Evolutionary conservation across 495 filamentous ascomycete genomes (phyloP).

Genomic region (Amniculicola lignicola): DNA sequence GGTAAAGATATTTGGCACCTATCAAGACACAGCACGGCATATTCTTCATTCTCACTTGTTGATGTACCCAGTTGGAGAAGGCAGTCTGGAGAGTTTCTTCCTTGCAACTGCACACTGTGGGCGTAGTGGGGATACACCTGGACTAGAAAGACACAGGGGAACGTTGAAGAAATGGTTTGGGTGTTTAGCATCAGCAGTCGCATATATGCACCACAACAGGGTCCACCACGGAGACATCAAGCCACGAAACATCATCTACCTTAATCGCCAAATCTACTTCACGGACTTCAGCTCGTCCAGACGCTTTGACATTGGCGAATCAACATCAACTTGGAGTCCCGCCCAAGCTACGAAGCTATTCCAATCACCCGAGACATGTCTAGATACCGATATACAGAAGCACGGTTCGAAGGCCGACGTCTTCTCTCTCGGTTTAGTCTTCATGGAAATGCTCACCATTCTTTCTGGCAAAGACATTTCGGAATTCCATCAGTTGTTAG

Average conservation of each 20-base stretch:
- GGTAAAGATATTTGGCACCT: neutral
- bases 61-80: neutral
- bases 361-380: conserved; percentile 8
- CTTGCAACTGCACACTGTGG: neutral
- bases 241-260: conserved; percentile 19
- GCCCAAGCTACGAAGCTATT: conserved; percentile 2
- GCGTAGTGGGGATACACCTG: no score
- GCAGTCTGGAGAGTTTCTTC: neutral
- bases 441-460: conserved; percentile 17
- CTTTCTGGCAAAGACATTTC: neutral
- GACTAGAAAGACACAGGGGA: no score
- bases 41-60: neutral
- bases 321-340: conserved; percentile 13
- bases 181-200: conserved; percentile 11
- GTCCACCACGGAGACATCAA: conserved; percentile 23
- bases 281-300: conserved; percentile 25
- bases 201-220: conserved; percentile 12
- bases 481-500: neutral
- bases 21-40: neutral
- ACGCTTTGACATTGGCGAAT: neutral
- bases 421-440: conserved; percentile 21
- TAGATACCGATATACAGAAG: neutral
- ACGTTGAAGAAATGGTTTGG: conserved; percentile 11
- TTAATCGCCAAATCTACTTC: neutral
- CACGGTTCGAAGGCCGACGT: conserved; percentile 22